These are phyloP conservation scores for Beauveria medogensis DNA, from an alignment of 2,329 filamentous ascomycete species.

Conservation along the genomic window DNA sequence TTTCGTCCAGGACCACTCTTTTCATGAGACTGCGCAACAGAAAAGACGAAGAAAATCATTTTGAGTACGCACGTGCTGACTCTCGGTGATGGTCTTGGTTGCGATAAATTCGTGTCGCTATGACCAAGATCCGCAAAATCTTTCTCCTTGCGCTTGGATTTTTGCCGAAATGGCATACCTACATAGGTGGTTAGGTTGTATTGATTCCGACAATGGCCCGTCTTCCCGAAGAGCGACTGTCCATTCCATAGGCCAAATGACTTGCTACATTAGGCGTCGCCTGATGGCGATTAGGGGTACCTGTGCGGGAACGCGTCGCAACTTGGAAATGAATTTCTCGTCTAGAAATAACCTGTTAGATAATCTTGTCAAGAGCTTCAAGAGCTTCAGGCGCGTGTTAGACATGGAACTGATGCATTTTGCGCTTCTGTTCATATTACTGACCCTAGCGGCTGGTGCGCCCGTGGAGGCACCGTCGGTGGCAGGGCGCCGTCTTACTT, in stretches of 20 bases:
- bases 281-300: neutral
- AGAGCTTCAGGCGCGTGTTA: neutral
- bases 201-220: neutral
- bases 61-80: neutral
- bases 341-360: neutral
- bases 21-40: neutral
- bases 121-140: neutral
- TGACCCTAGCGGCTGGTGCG: neutral
- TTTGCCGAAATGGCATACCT: neutral
- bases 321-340: neutral
- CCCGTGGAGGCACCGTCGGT: conserved; percentile 32
- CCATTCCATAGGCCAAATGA: neutral
- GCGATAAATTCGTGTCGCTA: neutral
- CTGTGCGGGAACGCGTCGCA: neutral
- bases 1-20: neutral
- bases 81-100: neutral
- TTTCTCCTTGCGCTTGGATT: too few relatives aligned
- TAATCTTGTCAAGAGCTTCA: neutral
- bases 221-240: neutral
- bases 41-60: too few relatives aligned
- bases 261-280: neutral
- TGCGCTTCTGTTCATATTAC: neutral
- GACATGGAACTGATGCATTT: neutral
- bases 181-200: neutral
- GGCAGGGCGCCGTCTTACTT: conserved; percentile 35